These are phyloP conservation scores for Odontarrhena argentea DNA, from an alignment of 345 rosid species.

Conservation along the genomic window DNA sequence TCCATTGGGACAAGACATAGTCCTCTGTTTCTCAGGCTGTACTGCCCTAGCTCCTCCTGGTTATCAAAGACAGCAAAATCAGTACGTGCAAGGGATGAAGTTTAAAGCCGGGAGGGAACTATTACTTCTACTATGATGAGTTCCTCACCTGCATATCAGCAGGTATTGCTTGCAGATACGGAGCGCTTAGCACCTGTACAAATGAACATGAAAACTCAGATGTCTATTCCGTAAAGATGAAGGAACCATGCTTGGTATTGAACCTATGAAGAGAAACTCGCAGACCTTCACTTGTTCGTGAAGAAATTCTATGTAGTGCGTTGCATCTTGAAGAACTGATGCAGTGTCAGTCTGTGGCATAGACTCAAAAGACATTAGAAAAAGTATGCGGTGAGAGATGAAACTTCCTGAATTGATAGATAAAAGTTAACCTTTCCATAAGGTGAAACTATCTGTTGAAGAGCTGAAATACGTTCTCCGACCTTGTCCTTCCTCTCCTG, in stretches of 20 bases:
- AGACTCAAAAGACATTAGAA: constrained; percentile 17
- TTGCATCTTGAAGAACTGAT: constrained; percentile 83
- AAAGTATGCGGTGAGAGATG: background rate
- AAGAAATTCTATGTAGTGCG: constrained; percentile 86
- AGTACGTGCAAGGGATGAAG: background rate
- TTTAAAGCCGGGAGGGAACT: background rate
- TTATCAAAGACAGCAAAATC: constrained; percentile 8
- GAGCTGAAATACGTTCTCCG: constrained; percentile 79
- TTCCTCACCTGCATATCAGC: constrained; percentile 57
- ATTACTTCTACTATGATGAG: background rate
- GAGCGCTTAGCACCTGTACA: constrained; percentile 86
- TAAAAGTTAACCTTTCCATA: constrained; percentile 77
- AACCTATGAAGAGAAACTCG: constrained; percentile 29
- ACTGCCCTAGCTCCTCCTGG: constrained; percentile 55
- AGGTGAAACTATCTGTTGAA: constrained; percentile 96
- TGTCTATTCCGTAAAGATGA: constrained; percentile 2
- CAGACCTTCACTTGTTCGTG: constrained; percentile 97
- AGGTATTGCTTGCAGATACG: constrained; percentile 73
- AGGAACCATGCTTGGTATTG: constrained; percentile 4
- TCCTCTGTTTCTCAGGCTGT: constrained; percentile 72
- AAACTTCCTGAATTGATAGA: constrained; percentile 8
- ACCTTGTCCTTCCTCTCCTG: constrained; percentile 90
- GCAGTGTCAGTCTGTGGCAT: constrained; percentile 89
- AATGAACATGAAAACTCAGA: constrained; percentile 20
- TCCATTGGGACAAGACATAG: constrained; percentile 85